Evolutionary conservation across 169 alveolate genomes (phyloP).

Genomic region (Plasmodium sp.): DNA sequence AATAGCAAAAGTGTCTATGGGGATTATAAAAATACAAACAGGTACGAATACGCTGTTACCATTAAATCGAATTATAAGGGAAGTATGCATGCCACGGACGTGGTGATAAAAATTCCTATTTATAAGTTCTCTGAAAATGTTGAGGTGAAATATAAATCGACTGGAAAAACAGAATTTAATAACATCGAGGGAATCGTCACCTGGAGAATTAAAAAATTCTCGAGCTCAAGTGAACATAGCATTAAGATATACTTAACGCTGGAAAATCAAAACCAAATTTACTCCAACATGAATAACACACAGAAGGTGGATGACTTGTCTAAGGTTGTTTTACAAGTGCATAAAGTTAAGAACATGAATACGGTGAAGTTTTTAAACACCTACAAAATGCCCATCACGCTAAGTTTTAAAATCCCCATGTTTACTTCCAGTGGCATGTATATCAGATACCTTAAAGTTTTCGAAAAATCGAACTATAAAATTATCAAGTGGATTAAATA

Average conservation of each 20-base stretch:
- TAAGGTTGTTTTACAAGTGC: conserved; percentile 55
- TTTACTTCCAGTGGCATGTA: conserved; percentile 72
- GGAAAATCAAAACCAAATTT: conserved; percentile 69
- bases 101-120: conserved; percentile 46
- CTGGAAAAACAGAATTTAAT: conserved; percentile 57
- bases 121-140: conserved; percentile 68
- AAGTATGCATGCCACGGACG: conserved; percentile 40
- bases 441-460: conserved; percentile 52
- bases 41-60: conserved; percentile 55
- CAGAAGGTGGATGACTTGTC: conserved; percentile 54
- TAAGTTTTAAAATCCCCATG: conserved; percentile 81
- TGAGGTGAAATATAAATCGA: conserved; percentile 34
- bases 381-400: conserved; percentile 76
- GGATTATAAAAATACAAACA: conserved; percentile 54
- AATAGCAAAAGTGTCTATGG: conserved; percentile 15
- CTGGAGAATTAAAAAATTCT: conserved; percentile 63
- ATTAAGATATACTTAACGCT: conserved; percentile 50
- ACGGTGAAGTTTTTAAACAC: conserved; percentile 62
- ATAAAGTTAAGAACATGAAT: conserved; percentile 60
- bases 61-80: conserved; percentile 51
- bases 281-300: conserved; percentile 60
- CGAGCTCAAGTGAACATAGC: conserved; percentile 37
- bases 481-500: conserved; percentile 67
- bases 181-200: conserved; percentile 42
- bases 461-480: conserved; percentile 61